Evolutionary conservation across 108 stramenopile species (phyloP).

Genomic region (Tribonema minus): DNA sequence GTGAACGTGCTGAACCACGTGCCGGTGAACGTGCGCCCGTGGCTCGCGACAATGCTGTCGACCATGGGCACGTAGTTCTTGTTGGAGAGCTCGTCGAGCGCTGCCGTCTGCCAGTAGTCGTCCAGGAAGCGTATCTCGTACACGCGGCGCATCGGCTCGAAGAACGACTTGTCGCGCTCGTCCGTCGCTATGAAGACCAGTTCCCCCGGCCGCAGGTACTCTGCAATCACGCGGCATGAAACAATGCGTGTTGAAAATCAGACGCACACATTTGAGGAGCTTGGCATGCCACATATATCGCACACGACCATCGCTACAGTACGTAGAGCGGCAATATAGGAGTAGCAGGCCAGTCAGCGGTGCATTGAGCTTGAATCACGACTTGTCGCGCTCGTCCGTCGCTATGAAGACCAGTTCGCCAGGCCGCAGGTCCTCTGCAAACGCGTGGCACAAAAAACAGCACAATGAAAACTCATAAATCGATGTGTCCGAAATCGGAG

Average conservation of each 20-base stretch:
- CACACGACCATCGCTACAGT: no score
- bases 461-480: no score
- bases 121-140: constrained; percentile 27
- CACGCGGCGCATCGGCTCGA: constrained; percentile 51
- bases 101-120: constrained; percentile 45
- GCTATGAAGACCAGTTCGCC: constrained; percentile 47
- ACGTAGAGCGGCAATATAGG: no score
- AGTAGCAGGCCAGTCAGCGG: no score
- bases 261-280: no score
- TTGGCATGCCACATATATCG: no score
- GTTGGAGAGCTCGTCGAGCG: constrained; percentile 61
- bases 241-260: no score
- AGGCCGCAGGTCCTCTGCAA: constrained; percentile 1
- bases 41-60: constrained; percentile 53
- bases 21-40: constrained; percentile 78
- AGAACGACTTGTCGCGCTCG: constrained; percentile 55
- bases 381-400: constrained; percentile 54
- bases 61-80: constrained; percentile 86
- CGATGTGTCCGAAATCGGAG: no score
- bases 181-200: constrained; percentile 56
- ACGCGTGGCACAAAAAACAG: no score
- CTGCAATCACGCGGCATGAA: no score
- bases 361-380: constrained; percentile 62
- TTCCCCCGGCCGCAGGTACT: constrained; percentile 3
- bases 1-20: constrained; percentile 87